Percentiles rank a stretch among this genome's conserved stretches.
Conservation (phyloP, 768 basidiomycete genomes). For the Pleurotus cornucopiae region DNA sequence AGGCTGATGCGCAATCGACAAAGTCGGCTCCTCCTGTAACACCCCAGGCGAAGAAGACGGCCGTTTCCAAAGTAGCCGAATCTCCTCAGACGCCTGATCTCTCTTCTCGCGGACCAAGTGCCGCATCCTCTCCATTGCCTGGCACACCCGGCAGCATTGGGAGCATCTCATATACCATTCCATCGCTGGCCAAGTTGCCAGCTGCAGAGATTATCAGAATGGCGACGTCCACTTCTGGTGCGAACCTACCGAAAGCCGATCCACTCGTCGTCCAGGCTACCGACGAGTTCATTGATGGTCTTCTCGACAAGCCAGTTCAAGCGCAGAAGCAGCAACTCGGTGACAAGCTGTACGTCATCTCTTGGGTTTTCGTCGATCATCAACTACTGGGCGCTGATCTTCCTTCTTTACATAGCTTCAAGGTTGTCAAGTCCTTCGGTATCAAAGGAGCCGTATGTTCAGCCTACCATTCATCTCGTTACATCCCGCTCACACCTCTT, state of each 20-base stretch:
- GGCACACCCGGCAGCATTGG: conserved; percentile 45
- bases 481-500: conserved; percentile 5
- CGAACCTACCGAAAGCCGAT: conserved; percentile 60
- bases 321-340: conserved; percentile 78
- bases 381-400: background rate
- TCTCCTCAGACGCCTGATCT: conserved; percentile 76
- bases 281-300: conserved; percentile 65
- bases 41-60: conserved; percentile 59
- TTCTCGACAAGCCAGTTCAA: conserved; percentile 50
- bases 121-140: conserved; percentile 66
- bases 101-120: conserved; percentile 71
- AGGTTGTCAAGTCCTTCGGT: conserved; percentile 72
- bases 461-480: background rate
- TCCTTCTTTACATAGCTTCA: conserved; percentile 29
- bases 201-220: conserved; percentile 70
- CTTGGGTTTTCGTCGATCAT: conserved; percentile 9
- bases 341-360: conserved; percentile 60
- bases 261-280: conserved; percentile 63
- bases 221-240: conserved; percentile 40
- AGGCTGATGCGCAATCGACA: conserved; percentile 17
- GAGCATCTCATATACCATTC: conserved; percentile 50
- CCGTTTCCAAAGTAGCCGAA: conserved; percentile 29
- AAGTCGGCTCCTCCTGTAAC: conserved; percentile 40
- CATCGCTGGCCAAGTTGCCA: conserved; percentile 68
- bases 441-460: conserved; percentile 71